Conservation (phyloP, 1,284 basidiomycete genomes). For the Trametes hirsuta region DNA sequence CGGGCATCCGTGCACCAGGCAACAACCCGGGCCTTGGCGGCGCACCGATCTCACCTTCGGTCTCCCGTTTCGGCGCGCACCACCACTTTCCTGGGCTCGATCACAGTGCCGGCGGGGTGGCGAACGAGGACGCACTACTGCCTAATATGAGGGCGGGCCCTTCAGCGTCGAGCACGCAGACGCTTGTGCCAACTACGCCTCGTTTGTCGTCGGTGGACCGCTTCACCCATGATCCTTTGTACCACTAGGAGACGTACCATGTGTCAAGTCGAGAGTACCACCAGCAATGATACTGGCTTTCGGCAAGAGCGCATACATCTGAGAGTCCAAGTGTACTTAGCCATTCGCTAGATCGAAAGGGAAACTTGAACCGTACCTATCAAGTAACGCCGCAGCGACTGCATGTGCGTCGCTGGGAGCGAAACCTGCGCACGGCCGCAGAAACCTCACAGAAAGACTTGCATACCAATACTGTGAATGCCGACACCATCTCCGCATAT, state of each 20-base stretch:
- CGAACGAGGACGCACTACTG: conserved; percentile 1
- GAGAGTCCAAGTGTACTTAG: too few species aligned
- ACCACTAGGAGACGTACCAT: not conserved
- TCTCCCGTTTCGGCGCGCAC: conserved; percentile 9
- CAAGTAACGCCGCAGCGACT: too few species aligned
- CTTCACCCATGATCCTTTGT: conserved; percentile 1
- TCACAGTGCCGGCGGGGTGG: conserved; percentile 6
- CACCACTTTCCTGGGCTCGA: conserved; percentile 9
- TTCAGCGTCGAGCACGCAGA: not conserved
- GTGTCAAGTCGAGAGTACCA: too few species aligned
- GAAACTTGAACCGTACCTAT: too few species aligned
- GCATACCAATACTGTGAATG: not conserved
- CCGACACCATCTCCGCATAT: not conserved
- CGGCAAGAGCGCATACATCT: not conserved
- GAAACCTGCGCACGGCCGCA: too few species aligned
- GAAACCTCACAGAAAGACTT: not conserved
- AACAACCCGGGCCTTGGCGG: not conserved
- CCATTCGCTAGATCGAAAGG: too few species aligned
- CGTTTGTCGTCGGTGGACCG: conserved; percentile 2
- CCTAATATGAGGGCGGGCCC: not conserved
- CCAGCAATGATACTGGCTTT: not conserved
- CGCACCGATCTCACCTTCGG: conserved; percentile 2
- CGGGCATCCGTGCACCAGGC: not conserved
- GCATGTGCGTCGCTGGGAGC: too few species aligned
- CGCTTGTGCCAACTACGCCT: not conserved